These are phyloP conservation scores for Jackrogersella multiformis DNA, from an alignment of 495 filamentous ascomycete species.

Conservation along the genomic window DNA sequence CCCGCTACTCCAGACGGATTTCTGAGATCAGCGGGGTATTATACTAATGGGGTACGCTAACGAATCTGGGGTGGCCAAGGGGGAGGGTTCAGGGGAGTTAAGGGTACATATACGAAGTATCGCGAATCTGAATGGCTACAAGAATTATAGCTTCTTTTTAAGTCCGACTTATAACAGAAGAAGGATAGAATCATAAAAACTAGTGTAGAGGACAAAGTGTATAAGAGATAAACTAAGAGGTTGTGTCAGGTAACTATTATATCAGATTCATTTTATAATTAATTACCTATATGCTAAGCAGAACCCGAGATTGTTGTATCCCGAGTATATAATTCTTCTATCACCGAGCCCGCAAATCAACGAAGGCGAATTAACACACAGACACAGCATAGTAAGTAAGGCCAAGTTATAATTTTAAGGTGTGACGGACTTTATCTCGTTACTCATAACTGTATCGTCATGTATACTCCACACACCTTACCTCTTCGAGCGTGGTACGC, in stretches of 20 bases:
- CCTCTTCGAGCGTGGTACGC: constrained; percentile 27
- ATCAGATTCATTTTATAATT: too few relatives aligned
- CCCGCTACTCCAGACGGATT: constrained; percentile 43
- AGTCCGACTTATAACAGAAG: too few relatives aligned
- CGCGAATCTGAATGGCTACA: neutral
- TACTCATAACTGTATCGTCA: constrained; percentile 24
- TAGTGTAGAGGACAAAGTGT: too few relatives aligned
- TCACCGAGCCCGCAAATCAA: neutral
- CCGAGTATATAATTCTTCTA: neutral
- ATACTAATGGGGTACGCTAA: constrained; percentile 41
- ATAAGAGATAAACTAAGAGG: too few relatives aligned
- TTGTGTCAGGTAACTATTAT: too few relatives aligned
- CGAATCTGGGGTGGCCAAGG: constrained; percentile 42
- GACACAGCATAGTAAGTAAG: neutral
- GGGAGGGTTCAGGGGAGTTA: constrained; percentile 1
- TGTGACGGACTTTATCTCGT: constrained; percentile 8
- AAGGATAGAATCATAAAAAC: too few relatives aligned
- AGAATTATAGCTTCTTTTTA: too few relatives aligned
- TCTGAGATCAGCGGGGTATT: constrained; percentile 41
- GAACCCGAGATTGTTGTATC: too few relatives aligned
- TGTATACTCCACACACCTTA: constrained; percentile 30
- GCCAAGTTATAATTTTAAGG: neutral
- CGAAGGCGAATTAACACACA: constrained; percentile 1
- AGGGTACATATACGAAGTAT: constrained; percentile 17
- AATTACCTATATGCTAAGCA: neutral